Percentiles rank a stretch among this genome's conserved stretches.
These are phyloP conservation scores for Helotiales sp. DNA, from an alignment of 2,329 filamentous ascomycete genomes.

Conservation along the genomic window DNA sequence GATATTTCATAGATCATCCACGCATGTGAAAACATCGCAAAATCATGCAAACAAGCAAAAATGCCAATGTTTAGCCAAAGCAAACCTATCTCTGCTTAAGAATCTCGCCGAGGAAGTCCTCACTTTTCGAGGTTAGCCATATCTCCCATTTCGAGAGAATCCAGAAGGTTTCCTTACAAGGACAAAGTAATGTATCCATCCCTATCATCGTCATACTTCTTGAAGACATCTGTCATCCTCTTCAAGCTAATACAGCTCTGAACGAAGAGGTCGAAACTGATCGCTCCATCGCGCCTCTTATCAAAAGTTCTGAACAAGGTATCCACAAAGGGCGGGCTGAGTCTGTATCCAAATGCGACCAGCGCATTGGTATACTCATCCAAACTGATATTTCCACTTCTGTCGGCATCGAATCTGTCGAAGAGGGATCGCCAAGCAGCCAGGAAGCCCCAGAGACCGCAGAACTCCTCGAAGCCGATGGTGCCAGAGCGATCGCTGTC, in stretches of 20 bases:
- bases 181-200: conserved; percentile 89
- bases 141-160: background rate
- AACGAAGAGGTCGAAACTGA: conserved; percentile 96
- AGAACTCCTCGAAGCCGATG: conserved; percentile 95
- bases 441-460: conserved; percentile 93
- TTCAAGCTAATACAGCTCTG: conserved; percentile 97
- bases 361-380: conserved; percentile 89
- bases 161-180: conserved; percentile 52
- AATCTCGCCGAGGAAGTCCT: conserved; percentile 43
- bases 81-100: conserved; percentile 38
- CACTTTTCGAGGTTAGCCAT: conserved; percentile 28
- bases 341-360: conserved; percentile 89
- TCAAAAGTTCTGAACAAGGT: conserved; percentile 90
- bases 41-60: conserved; percentile 4
- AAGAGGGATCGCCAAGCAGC: conserved; percentile 94
- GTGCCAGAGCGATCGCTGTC: conserved; percentile 87
- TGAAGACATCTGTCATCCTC: conserved; percentile 99
- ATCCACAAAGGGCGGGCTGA: conserved; percentile 82
- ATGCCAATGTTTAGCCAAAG: background rate
- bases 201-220: conserved; percentile 96
- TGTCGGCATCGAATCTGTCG: conserved; percentile 91
- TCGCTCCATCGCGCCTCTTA: conserved; percentile 70
- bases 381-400: conserved; percentile 83
- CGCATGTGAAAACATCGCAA: conserved; percentile 11
- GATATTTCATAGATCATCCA: conserved; percentile 18